phyloP scores from a whole-genome alignment of 345 rosid genomes.

The Alliaria petiolata region DNA sequence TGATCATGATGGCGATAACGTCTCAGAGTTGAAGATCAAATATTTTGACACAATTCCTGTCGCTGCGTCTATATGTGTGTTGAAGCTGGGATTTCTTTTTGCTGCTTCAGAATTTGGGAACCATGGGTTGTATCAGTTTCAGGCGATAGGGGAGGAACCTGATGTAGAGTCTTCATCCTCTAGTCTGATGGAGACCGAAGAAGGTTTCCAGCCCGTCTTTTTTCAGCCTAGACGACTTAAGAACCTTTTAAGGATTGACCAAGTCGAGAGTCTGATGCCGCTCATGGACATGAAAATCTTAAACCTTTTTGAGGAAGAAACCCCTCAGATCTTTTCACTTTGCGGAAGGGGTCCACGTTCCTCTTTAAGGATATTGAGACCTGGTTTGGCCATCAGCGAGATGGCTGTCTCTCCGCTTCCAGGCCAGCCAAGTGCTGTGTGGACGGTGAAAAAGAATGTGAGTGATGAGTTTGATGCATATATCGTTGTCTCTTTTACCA shows the following conservation, averaged over 20 bases:
- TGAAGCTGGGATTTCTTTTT: constrained; percentile 87
- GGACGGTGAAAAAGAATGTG: constrained; percentile 93
- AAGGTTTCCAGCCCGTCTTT: constrained; percentile 94
- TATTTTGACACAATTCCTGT: constrained; percentile 96
- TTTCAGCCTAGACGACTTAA: constrained; percentile 89
- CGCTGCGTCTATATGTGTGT: constrained; percentile 74
- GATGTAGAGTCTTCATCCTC: constrained; percentile 93
- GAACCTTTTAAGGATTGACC: constrained; percentile 94
- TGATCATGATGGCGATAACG: constrained; percentile 69
- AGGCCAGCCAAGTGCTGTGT: constrained; percentile 97
- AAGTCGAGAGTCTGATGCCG: constrained; percentile 96
- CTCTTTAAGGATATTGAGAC: constrained; percentile 81
- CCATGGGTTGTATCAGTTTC: constrained; percentile 92
- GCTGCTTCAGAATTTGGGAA: constrained; percentile 96
- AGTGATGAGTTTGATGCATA: constrained; percentile 96
- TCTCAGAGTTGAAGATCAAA: constrained; percentile 82
- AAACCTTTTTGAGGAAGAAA: constrained; percentile 96
- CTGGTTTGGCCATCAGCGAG: constrained; percentile 93
- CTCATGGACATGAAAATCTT: constrained; percentile 92
- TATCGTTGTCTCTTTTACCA: constrained; percentile 92
- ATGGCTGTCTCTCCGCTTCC: constrained; percentile 99
- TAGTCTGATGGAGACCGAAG: constrained; percentile 90
- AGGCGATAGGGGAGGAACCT: constrained; percentile 84
- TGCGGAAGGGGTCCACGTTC: constrained; percentile 99
- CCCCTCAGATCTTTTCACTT: constrained; percentile 85